Conservation (phyloP, 2,329 filamentous ascomycete genomes). For the Fusarium sp. region DNA sequence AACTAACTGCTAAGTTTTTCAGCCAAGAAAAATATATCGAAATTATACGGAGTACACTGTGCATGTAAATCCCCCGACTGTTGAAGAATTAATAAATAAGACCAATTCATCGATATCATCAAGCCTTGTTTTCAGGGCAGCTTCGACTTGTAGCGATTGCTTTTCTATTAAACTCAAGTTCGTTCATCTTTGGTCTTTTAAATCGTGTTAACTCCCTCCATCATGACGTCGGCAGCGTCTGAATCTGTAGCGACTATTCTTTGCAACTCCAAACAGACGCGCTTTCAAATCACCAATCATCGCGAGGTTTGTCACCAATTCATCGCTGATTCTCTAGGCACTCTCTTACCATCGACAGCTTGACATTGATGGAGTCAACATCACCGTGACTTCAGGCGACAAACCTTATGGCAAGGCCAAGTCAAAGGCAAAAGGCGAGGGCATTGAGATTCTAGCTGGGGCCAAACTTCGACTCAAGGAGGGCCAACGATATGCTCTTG, state of each 20-base stretch:
- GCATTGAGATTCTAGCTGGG: slow-evolving; percentile 74
- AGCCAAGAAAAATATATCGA: background rate
- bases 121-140: background rate
- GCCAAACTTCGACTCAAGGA: slow-evolving; percentile 77
- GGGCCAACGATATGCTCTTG: slow-evolving; percentile 77
- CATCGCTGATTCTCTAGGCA: background rate
- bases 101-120: background rate
- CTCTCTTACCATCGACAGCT: slow-evolving; percentile 54
- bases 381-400: slow-evolving; percentile 65
- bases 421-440: slow-evolving; percentile 54
- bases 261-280: slow-evolving; percentile 73
- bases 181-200: background rate
- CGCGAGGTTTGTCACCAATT: slow-evolving; percentile 58
- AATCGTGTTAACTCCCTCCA: background rate
- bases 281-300: slow-evolving; percentile 66
- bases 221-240: slow-evolving; percentile 59
- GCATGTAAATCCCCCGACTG: background rate
- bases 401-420: slow-evolving; percentile 61
- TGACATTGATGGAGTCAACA: slow-evolving; percentile 77
- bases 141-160: background rate
- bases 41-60: background rate
- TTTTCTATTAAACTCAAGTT: background rate
- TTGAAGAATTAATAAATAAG: background rate
- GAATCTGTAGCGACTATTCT: slow-evolving; percentile 64
- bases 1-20: background rate